phyloP scores from a whole-genome alignment of 2,329 filamentous ascomycete species.

The Pezicula carpinea region DNA sequence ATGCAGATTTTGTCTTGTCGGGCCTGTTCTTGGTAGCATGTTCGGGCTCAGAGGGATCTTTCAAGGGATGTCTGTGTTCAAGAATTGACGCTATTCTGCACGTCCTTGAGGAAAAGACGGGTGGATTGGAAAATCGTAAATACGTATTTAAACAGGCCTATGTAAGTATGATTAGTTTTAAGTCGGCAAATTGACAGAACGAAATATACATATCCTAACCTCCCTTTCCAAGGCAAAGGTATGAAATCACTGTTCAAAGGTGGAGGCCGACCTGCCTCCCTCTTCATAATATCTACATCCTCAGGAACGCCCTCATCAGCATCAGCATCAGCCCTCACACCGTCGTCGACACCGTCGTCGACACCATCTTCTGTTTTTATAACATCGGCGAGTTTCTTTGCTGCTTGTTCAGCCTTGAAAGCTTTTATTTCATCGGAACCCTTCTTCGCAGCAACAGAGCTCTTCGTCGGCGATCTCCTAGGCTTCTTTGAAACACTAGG shows the following conservation, averaged over 20 bases:
- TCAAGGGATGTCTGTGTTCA: slow-evolving; percentile 79
- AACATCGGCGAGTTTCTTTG: slow-evolving; percentile 21
- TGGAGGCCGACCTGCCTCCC: slow-evolving; percentile 44
- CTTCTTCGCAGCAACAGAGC: slow-evolving; percentile 27
- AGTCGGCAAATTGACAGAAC: not conserved
- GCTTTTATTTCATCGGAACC: slow-evolving; percentile 28
- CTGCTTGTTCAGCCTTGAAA: slow-evolving; percentile 26
- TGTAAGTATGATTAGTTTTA: not conserved
- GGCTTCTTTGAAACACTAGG: slow-evolving; percentile 15
- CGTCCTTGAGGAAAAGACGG: slow-evolving; percentile 86
- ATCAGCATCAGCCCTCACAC: slow-evolving; percentile 23
- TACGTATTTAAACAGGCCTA: slow-evolving; percentile 91
- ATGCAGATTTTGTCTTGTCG: slow-evolving; percentile 65
- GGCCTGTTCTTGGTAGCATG: slow-evolving; percentile 84
- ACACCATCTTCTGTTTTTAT: slow-evolving; percentile 22
- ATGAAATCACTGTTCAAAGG: slow-evolving; percentile 79
- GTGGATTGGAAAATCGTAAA: slow-evolving; percentile 72
- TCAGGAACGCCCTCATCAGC: slow-evolving; percentile 23
- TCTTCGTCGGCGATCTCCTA: slow-evolving; percentile 25
- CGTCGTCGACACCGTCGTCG: slow-evolving; percentile 24
- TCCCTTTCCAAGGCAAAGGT: slow-evolving; percentile 85
- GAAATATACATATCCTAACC: slow-evolving; percentile 73
- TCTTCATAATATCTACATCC: slow-evolving; percentile 24
- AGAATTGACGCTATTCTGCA: slow-evolving; percentile 88
- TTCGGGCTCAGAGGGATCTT: slow-evolving; percentile 69